Base-by-base conservation (phyloP, 192 early-diverging fungal species). In the Gamsiella multidivaricata region DNA sequence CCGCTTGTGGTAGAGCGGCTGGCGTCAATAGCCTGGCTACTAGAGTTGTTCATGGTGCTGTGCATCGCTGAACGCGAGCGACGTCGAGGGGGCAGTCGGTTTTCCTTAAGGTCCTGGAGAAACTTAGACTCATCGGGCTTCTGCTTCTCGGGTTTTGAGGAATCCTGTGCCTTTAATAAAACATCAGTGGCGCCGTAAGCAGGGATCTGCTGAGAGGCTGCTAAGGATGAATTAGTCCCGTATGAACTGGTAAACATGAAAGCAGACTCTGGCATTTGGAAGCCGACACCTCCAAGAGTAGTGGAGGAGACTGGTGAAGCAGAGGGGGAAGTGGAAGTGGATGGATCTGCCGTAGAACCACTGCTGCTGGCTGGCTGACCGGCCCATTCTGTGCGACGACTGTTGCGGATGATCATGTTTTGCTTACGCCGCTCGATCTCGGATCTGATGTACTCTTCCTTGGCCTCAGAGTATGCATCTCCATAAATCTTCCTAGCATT, bases 371-470 rank as follows among this genome's bases (percentile, higher is more conserved):
- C 33, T 8, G 54, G 36, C 18, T 69, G 66, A 12, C 43, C 59
- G 5, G 55, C 66, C 73, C 73, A 78, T 12, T 67, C 73, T 14
- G 59, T 46, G 10, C 65, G 65, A 41, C 73, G 73, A 23, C 59
- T 68, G 14, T 78, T 67, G 22, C 73, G 73, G 23, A 78, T 61
- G 37, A 78, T 54, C 31, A 78, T 67, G 45, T 68, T 67, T 15
- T 80, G 75, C 43, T 83, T 67, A n/a, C 84, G 80, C 42, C 80
- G 59, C 25, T 79, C 64, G 22, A 92, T 92, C 80, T 92, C 91
- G 0, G 83, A 84, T 45, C 87, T 84, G 26, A 92, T 89, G 82
- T 86, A 92, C 0, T 85, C 82, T 42, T 90, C 86, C 17, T 88
- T 84, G 53, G 87, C 88, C 0, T 82, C 70, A 20, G 85, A 86